These are phyloP conservation scores for Rugonectria rugulosa DNA, from an alignment of 2,329 filamentous ascomycete species.

Conservation along the genomic window DNA sequence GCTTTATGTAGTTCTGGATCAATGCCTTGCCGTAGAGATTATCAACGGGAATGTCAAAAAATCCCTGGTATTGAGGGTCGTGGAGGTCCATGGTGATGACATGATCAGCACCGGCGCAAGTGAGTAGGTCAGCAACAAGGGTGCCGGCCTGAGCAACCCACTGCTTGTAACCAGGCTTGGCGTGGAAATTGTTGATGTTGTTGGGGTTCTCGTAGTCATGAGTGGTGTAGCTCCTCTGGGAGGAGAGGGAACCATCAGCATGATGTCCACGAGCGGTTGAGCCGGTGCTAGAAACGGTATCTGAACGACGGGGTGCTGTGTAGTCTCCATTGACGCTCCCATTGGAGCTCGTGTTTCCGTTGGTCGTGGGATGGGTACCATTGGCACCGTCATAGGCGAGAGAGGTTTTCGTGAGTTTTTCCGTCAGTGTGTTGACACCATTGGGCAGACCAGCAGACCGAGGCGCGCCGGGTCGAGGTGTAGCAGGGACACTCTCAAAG, in stretches of 20 bases:
- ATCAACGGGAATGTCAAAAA: constrained; percentile 98
- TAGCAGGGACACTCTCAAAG: constrained; percentile 91
- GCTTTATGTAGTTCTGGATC: constrained; percentile 75
- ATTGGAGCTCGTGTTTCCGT: constrained; percentile 38
- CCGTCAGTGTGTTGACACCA: constrained; percentile 74
- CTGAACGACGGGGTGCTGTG: constrained; percentile 43
- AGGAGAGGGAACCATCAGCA: constrained; percentile 49
- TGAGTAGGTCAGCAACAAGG: constrained; percentile 90
- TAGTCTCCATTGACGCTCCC: constrained; percentile 40
- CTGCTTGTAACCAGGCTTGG: constrained; percentile 94
- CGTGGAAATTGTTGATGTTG: constrained; percentile 68
- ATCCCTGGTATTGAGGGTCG: constrained; percentile 96
- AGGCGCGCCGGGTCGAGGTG: constrained; percentile 76
- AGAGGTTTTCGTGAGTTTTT: constrained; percentile 74
- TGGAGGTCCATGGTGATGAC: constrained; percentile 98
- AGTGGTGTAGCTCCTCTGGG: constrained; percentile 62
- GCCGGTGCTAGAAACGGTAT: constrained; percentile 44
- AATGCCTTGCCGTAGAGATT: constrained; percentile 90
- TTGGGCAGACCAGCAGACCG: constrained; percentile 71
- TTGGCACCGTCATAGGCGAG: constrained; percentile 55
- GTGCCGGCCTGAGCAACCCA: constrained; percentile 99
- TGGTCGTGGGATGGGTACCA: constrained; percentile 14
- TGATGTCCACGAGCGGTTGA: constrained; percentile 48
- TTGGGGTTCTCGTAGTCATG: constrained; percentile 70
- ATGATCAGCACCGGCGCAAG: constrained; percentile 94